These are phyloP conservation scores for Tolypocladium capitatum DNA, from an alignment of 2,329 filamentous ascomycete species.

Conservation along the genomic window DNA sequence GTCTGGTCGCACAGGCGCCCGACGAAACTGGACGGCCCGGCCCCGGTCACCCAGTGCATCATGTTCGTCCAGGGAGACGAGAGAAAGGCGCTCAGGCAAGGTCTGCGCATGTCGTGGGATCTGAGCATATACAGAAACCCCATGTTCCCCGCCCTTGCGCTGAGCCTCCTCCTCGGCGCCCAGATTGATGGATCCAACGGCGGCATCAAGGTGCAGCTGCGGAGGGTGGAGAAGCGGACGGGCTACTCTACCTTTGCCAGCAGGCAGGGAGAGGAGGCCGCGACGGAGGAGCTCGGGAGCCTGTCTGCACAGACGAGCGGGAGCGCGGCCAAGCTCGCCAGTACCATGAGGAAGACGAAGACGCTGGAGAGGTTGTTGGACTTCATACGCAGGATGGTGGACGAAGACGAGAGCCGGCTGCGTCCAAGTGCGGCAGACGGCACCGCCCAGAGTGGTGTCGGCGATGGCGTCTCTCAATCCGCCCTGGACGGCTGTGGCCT, in stretches of 20 bases:
- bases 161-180: conserved; percentile 18
- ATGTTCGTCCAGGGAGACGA: conserved; percentile 16
- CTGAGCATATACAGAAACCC: conserved; percentile 12
- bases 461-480: neutral
- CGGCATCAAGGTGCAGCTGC: conserved; percentile 18
- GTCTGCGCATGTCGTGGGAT: conserved; percentile 16
- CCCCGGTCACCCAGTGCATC: conserved; percentile 15
- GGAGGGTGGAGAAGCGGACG: conserved; percentile 21
- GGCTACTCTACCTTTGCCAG: conserved; percentile 20
- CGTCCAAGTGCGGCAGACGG: too few relatives aligned
- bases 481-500: conserved; percentile 6
- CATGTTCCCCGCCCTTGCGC: conserved; percentile 23
- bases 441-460: neutral
- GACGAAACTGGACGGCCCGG: neutral
- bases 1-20: conserved; percentile 20
- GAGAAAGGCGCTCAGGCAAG: conserved; percentile 10
- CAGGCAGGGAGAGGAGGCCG: conserved; percentile 13
- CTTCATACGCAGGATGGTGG: conserved; percentile 12
- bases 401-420: conserved; percentile 1
- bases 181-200: conserved; percentile 19
- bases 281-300: conserved; percentile 15
- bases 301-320: conserved; percentile 22
- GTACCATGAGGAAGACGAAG: conserved; percentile 21
- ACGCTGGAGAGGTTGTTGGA: conserved; percentile 19
- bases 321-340: conserved; percentile 22